Base-by-base conservation (phyloP, 768 basidiomycete genomes). In the Lepiota brunneoincarnata region DNA sequence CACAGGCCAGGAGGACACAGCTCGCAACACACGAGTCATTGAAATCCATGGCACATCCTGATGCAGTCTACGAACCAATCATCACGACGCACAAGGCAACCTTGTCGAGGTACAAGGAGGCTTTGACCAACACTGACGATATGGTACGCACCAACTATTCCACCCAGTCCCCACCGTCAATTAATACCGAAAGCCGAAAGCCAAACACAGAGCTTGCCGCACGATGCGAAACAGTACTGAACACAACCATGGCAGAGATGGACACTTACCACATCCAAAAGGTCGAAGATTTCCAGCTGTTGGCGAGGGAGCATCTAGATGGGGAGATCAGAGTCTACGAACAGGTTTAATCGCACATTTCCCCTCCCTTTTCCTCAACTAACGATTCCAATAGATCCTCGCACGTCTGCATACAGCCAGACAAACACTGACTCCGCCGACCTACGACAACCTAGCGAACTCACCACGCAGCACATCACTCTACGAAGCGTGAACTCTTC, bases 211-310 rank as follows among this genome's bases (percentile, higher is more conserved):
- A 87, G 15, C 69, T 86, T 58, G 82, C 83, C 2, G 77, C 82
- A 2, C 81, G 92, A 17, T 93, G 89, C 65, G 92, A 95, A 69
- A 93, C 92, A 0, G 89, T 93, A 6, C 72, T 95, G 23, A 93
- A 94, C 66, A 84, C 83, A 7, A 93, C 91, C 1, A 86, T 92
- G 83, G 89, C 92, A 0, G 91, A 94, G 72, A 84, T 93, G 75
- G 87, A 90, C 46, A 83, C 79, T 1, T 89, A 91, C 60, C 89
- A 91, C 63, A 68, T 72, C 0, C 87, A 91, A 66, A 89, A 91
- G 66, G 64, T 67, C 6, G 87, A 89, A 61, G 89, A 92, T 59
- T 84, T 93, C 56, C 67, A 72, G 14, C 69, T 64, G 1, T 58
- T 89, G 12, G 71, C 82, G 3, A 80, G 74, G 54, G 86, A 87